Conservation (phyloP, 495 filamentous ascomycete genomes). For the Xylaria sp. region DNA sequence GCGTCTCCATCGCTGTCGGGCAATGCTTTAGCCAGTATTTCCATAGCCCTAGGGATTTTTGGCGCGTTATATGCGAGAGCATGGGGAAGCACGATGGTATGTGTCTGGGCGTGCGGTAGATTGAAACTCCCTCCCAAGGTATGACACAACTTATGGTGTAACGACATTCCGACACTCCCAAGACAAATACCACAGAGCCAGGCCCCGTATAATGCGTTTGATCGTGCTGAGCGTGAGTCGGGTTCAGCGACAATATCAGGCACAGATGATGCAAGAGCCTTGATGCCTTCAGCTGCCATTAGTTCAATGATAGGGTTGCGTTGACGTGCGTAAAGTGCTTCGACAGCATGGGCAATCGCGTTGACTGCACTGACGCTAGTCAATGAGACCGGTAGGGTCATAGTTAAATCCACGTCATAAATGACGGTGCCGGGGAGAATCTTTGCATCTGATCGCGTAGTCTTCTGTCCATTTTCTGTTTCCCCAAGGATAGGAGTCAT, state of each 20-base stretch:
- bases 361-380: conserved; percentile 72
- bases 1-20: conserved; percentile 64
- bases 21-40: conserved; percentile 62
- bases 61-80: conserved; percentile 73
- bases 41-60: conserved; percentile 64
- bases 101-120: conserved; percentile 73
- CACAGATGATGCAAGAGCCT: conserved; percentile 60
- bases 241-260: conserved; percentile 62
- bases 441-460: conserved; percentile 67
- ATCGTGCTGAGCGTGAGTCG: conserved; percentile 56
- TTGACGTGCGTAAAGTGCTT: conserved; percentile 71
- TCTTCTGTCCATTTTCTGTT: conserved; percentile 68
- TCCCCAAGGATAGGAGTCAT: conserved; percentile 75
- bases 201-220: conserved; percentile 68
- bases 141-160: conserved; percentile 77
- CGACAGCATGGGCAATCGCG: conserved; percentile 73
- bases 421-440: conserved; percentile 72
- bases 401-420: conserved; percentile 72
- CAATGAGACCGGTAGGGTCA: conserved; percentile 66
- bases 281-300: conserved; percentile 64
- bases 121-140: conserved; percentile 72
- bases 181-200: conserved; percentile 71
- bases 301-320: conserved; percentile 66
- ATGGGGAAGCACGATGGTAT: conserved; percentile 72
- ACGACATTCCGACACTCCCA: conserved; percentile 71